Percentiles rank a stretch among this genome's conserved stretches.
Conservation (phyloP, 2,329 filamentous ascomycete genomes). For the Decorospora gaudefroyi region DNA sequence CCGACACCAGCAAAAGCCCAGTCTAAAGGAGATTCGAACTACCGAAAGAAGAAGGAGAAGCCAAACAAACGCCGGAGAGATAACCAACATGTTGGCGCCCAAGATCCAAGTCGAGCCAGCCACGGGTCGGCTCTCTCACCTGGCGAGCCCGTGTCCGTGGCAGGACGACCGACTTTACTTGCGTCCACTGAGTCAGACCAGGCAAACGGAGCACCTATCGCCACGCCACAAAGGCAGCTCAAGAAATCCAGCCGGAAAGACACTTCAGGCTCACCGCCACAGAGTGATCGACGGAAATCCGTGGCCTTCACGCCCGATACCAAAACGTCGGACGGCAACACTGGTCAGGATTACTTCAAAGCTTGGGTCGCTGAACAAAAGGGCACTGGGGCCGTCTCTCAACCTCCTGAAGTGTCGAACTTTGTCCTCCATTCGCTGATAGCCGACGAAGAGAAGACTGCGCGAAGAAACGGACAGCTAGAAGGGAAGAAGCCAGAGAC, state of each 20-base stretch:
- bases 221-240: constrained; percentile 27
- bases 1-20: constrained; percentile 15
- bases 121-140: constrained; percentile 30
- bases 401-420: constrained; percentile 31
- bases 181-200: constrained; percentile 38
- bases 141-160: constrained; percentile 13
- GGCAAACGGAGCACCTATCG: constrained; percentile 9
- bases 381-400: constrained; percentile 28
- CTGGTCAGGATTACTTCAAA: constrained; percentile 57
- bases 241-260: constrained; percentile 23
- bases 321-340: constrained; percentile 62
- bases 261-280: constrained; percentile 32
- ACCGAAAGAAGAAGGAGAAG: constrained; percentile 42
- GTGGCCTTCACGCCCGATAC: constrained; percentile 69
- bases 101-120: constrained; percentile 12
- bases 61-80: constrained; percentile 25
- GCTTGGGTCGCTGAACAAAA: constrained; percentile 52
- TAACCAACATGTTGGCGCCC: constrained; percentile 13
- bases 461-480: constrained; percentile 20
- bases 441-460: constrained; percentile 20
- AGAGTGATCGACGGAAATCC: constrained; percentile 55
- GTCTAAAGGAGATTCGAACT: constrained; percentile 44
- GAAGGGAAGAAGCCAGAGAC: constrained; percentile 25
- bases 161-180: constrained; percentile 32
- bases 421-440: constrained; percentile 30